Percentiles rank a stretch among this genome's conserved stretches.
Conservation (phyloP, 768 basidiomycete genomes). For the Hygrocybe coccinea region DNA sequence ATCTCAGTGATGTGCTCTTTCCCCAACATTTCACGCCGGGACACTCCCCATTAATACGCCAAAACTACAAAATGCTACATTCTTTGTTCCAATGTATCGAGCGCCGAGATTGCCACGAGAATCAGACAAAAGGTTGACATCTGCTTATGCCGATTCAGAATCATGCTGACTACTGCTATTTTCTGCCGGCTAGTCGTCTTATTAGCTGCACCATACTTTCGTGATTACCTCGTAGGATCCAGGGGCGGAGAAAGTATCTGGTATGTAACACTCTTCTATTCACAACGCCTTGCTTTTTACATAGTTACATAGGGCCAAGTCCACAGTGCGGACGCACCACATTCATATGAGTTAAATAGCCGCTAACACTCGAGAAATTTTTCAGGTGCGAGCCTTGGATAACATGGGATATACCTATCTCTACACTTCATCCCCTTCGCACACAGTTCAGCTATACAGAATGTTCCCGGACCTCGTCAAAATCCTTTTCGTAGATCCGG, state of each 20-base stretch:
- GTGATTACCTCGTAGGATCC: slow-evolving; percentile 15
- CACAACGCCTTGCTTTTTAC: neutral
- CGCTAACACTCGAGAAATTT: slow-evolving; percentile 18
- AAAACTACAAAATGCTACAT: slow-evolving; percentile 9
- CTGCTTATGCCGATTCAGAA: neutral
- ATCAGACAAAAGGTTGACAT: slow-evolving; percentile 24
- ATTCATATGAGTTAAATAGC: neutral
- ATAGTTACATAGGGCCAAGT: slow-evolving; percentile 18
- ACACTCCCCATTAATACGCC: neutral
- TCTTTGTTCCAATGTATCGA: slow-evolving; percentile 23
- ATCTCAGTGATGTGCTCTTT: slow-evolving; percentile 16
- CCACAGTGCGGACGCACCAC: slow-evolving; percentile 1
- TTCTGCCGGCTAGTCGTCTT: slow-evolving; percentile 22
- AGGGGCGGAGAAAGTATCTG: slow-evolving; percentile 31
- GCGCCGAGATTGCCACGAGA: slow-evolving; percentile 25
- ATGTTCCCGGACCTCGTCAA: slow-evolving; percentile 32
- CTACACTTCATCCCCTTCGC: neutral
- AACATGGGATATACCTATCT: slow-evolving; percentile 20
- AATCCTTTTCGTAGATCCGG: slow-evolving; percentile 12
- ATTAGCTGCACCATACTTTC: slow-evolving; percentile 25
- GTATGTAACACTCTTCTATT: slow-evolving; percentile 12
- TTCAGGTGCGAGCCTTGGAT: slow-evolving; percentile 23
- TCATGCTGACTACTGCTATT: neutral
- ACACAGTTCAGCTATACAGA: slow-evolving; percentile 24
- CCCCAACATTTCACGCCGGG: neutral